Evolutionary conservation across 306 rosid species (phyloP).

Genomic region (Malus sylvestris): DNA sequence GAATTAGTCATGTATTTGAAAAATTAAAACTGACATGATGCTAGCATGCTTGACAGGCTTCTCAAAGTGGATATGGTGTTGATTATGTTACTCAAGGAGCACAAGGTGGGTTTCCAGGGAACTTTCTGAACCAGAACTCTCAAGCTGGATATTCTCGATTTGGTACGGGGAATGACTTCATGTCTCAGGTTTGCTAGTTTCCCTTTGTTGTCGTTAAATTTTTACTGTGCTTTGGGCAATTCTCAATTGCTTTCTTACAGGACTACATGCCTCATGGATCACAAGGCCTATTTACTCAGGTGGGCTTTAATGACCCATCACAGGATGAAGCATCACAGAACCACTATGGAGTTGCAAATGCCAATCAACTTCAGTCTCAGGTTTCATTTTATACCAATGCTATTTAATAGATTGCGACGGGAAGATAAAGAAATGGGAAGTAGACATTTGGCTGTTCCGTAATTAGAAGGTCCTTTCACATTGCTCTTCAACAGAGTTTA

Average conservation of each 20-base stretch:
- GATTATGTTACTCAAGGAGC: constrained; percentile 93
- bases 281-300: constrained; percentile 92
- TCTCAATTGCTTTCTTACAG: constrained; percentile 35
- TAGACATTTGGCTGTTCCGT: not conserved
- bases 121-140: constrained; percentile 80
- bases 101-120: constrained; percentile 94
- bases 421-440: not conserved
- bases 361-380: constrained; percentile 95
- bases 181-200: constrained; percentile 75
- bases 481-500: not conserved
- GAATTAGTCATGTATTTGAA: not conserved
- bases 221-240: not conserved
- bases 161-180: constrained; percentile 88
- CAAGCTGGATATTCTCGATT: constrained; percentile 96
- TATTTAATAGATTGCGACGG: not conserved
- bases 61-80: constrained; percentile 91
- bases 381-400: constrained; percentile 34
- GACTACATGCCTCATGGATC: constrained; percentile 94
- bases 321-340: constrained; percentile 84
- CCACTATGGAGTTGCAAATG: constrained; percentile 68
- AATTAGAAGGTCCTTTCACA: not conserved
- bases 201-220: not conserved
- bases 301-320: constrained; percentile 78
- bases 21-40: not conserved
- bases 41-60: constrained; percentile 47